Conservation (phyloP, 139 green algal species). For the Pleodorina starrii region DNA sequence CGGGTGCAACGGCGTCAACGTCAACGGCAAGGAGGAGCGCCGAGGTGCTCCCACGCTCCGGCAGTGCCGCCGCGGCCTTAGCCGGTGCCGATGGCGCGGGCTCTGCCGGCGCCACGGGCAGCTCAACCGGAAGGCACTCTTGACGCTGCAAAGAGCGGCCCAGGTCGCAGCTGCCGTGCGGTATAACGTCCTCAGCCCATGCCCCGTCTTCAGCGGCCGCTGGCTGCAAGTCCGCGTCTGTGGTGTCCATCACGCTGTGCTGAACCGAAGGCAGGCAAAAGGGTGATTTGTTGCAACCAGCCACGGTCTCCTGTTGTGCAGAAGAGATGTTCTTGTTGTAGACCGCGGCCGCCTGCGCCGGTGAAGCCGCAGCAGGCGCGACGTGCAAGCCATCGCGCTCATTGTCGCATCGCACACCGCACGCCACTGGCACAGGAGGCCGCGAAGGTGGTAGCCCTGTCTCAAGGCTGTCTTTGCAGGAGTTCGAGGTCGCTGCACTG, state of each 20-base stretch:
- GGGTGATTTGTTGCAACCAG: neutral
- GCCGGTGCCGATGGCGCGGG: neutral
- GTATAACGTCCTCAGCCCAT: neutral
- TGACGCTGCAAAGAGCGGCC: neutral
- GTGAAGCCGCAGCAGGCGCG: too few relatives aligned
- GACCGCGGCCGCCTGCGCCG: neutral
- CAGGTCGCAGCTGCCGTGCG: neutral
- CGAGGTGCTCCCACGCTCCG: neutral
- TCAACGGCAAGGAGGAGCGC: too few relatives aligned
- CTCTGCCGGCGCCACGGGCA: neutral
- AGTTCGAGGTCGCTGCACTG: neutral
- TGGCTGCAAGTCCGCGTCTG: neutral
- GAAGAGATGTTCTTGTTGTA: neutral
- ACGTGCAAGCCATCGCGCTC: neutral
- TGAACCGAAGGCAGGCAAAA: neutral
- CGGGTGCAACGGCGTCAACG: too few relatives aligned
- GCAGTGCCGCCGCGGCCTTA: neutral
- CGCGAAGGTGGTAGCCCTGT: neutral
- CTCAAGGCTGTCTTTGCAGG: neutral
- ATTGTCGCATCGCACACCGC: too few relatives aligned
- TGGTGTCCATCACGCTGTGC: neutral
- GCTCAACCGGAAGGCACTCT: neutral
- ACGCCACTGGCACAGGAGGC: neutral
- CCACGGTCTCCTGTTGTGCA: neutral
- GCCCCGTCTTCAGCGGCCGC: too few relatives aligned